Evolutionary conservation across 1,284 basidiomycete genomes (phyloP).

Genomic region (Cutaneotrichosporon daszewskae): DNA sequence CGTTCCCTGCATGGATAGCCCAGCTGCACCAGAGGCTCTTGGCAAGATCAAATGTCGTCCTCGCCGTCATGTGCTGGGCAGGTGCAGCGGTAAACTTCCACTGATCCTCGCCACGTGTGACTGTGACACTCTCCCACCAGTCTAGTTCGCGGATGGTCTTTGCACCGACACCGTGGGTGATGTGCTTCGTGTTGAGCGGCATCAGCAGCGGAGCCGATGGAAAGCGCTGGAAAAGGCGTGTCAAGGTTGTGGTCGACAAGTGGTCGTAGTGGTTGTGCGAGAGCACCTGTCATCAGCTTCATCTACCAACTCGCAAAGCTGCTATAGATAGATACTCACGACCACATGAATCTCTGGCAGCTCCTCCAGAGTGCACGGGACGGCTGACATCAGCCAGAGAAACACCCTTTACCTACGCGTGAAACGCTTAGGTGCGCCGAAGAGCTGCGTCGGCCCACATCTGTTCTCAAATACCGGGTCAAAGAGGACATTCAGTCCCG

Average conservation of each 20-base stretch:
- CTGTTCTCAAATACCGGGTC: constrained; percentile 65
- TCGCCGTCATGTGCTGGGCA: constrained; percentile 55
- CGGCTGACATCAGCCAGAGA: constrained; percentile 40
- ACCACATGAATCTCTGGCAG: no score
- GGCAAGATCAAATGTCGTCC: constrained; percentile 53
- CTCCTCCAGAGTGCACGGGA: no score
- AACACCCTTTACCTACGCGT: constrained; percentile 49
- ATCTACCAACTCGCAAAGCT: no score
- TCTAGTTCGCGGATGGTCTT: constrained; percentile 56
- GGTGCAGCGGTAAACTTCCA: constrained; percentile 30
- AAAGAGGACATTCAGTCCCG: constrained; percentile 58
- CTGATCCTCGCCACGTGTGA: constrained; percentile 23
- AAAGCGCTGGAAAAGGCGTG: constrained; percentile 33
- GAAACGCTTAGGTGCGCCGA: constrained; percentile 56
- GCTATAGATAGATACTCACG: no score
- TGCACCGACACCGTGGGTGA: constrained; percentile 47
- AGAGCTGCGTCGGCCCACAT: constrained; percentile 56
- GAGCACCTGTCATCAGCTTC: no score
- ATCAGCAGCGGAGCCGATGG: constrained; percentile 58
- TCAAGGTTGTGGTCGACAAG: constrained; percentile 57
- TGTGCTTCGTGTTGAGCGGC: constrained; percentile 56
- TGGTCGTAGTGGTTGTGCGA: constrained; percentile 67
- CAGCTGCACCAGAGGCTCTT: constrained; percentile 59
- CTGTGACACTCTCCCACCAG: constrained; percentile 58
- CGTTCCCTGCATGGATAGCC: constrained; percentile 46